Conservation (phyloP, 2,329 filamentous ascomycete species). For the Epichloe glyceriae region DNA sequence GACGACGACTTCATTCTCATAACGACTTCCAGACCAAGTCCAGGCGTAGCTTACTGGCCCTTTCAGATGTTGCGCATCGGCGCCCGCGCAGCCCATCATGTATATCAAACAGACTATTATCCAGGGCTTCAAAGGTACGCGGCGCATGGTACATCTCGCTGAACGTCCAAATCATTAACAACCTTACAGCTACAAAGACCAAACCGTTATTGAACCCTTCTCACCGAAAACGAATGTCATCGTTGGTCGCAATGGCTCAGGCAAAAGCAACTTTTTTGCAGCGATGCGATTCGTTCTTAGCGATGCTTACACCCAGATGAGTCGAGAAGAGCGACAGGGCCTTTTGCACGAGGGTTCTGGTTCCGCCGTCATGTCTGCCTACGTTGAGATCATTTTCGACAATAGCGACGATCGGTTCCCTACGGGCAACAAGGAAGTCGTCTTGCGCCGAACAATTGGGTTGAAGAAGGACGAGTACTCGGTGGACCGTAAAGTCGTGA, state of each 20-base stretch:
- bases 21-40: background rate
- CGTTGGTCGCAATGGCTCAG: constrained; percentile 96
- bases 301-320: constrained; percentile 94
- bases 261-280: constrained; percentile 99
- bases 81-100: constrained; percentile 45
- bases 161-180: constrained; percentile 10
- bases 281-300: constrained; percentile 97
- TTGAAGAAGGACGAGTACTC: constrained; percentile 98
- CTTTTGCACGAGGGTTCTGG: constrained; percentile 97
- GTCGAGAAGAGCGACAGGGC: constrained; percentile 86
- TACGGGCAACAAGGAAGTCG: constrained; percentile 80
- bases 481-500: constrained; percentile 90
- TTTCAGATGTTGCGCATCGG: constrained; percentile 25
- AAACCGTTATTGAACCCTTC: constrained; percentile 96
- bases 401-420: constrained; percentile 93
- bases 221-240: constrained; percentile 97
- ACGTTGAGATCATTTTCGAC: constrained; percentile 98
- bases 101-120: constrained; percentile 99
- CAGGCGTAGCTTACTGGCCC: constrained; percentile 13
- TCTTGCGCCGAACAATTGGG: constrained; percentile 86
- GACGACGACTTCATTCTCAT: background rate
- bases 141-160: constrained; percentile 3
- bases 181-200: constrained; percentile 81
- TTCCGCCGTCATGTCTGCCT: constrained; percentile 97
- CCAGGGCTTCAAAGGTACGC: constrained; percentile 95